Base-by-base conservation (phyloP, 768 basidiomycete genomes). In the Neoboletus magnificus region DNA sequence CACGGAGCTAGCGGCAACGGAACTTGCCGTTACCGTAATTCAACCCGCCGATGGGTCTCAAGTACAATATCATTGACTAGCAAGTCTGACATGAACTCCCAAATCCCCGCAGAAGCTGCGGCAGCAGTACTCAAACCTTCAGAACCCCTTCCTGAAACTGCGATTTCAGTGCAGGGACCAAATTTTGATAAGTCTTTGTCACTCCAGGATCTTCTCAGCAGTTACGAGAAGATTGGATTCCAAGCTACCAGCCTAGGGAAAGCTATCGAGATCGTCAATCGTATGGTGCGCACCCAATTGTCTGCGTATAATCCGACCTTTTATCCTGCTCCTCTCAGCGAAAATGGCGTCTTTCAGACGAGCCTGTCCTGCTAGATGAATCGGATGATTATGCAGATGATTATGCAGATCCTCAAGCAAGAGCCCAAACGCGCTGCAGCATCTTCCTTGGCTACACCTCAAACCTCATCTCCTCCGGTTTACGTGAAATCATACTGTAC, bases 361-460 rank as follows among this genome's bases (percentile, higher is more conserved):
- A 95, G 39, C 88, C 89, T 16, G 66, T 88, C 55, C 67, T 75
- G 4, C 81, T 82, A 36, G 84, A 89, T 64, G 92, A 93, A 67
- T 73, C 82, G 1, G 87, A 91, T 30, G 79, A 88, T 50, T 85
- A 78, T 64, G 66, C 74, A 13, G 87, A 91, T 30, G 79, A 88
- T 50, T 85, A 78, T 64, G 66, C 74, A 13, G 76, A 81, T 61
- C 81, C 82, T 9, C 74, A 79, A 53, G 75, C 87, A 50, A 85
- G 88, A 59, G 82, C 82, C 32, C 78, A 79, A 64, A 93, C 82
- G 43, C 86, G 85, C 57, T 97, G 86, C 74, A 87, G 86, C 59
- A 80, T 98, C 67, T 97, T 99, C 71, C 85, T 99, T 40, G 97
- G 97, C 37, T 99, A 97, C 74, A 99, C 97, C 12, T 98, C 95